Conservation (phyloP, 2,329 filamentous ascomycete genomes). For the Neonectria coccinea region DNA sequence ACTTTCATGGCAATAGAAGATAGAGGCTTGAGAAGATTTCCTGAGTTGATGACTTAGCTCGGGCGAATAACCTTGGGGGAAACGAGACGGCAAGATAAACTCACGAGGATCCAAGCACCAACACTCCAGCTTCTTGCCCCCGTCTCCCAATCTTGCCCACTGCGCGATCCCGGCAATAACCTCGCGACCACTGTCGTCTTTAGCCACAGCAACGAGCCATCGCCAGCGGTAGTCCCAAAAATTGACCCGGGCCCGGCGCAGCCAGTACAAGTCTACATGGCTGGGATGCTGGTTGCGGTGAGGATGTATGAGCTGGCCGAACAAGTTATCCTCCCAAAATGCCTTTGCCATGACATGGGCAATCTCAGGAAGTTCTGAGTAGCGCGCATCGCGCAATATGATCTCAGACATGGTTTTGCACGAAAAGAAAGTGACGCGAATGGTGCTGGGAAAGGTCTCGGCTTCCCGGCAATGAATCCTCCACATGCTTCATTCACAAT, state of each 20-base stretch:
- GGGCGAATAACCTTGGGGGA: accelerated
- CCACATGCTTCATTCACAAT: slow-evolving; percentile 13
- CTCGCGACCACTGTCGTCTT: slow-evolving; percentile 30
- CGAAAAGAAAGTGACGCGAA: slow-evolving; percentile 1
- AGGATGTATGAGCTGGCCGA: slow-evolving; percentile 51
- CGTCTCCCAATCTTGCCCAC: slow-evolving; percentile 37
- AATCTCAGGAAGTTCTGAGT: slow-evolving; percentile 45
- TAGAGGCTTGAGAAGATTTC: slow-evolving; percentile 36
- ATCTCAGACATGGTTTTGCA: slow-evolving; percentile 30
- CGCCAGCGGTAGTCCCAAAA: slow-evolving; percentile 46
- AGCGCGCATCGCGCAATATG: slow-evolving; percentile 31
- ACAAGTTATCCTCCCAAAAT: slow-evolving; percentile 51
- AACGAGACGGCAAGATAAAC: not conserved
- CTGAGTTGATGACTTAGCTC: slow-evolving; percentile 9
- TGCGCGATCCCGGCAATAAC: slow-evolving; percentile 34
- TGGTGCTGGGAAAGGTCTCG: slow-evolving; percentile 13
- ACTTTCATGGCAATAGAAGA: slow-evolving; percentile 31
- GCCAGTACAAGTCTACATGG: slow-evolving; percentile 49
- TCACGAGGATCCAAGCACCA: slow-evolving; percentile 33
- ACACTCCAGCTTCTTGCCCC: slow-evolving; percentile 29
- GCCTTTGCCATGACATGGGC: slow-evolving; percentile 47
- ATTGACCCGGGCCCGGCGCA: slow-evolving; percentile 43
- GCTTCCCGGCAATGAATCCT: slow-evolving; percentile 1
- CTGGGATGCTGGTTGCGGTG: slow-evolving; percentile 47
- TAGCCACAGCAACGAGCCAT: slow-evolving; percentile 45